These are phyloP conservation scores for Pseudocercospora cruenta DNA, from an alignment of 2,329 filamentous ascomycete species.

Conservation along the genomic window DNA sequence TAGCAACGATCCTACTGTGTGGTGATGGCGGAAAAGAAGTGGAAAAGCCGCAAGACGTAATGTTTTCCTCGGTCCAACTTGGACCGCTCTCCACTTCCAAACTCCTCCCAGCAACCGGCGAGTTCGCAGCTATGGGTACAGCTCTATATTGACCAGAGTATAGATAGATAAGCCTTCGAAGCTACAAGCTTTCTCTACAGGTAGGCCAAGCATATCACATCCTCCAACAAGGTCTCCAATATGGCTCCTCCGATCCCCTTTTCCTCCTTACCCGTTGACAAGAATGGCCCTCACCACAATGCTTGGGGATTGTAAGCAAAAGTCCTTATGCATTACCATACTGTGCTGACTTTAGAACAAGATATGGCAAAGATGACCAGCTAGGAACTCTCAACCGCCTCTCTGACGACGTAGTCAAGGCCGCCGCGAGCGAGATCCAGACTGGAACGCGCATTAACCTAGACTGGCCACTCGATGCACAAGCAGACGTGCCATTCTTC, in stretches of 20 bases:
- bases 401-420: conserved; percentile 58
- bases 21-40: background rate
- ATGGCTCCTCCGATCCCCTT: conserved; percentile 48
- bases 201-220: background rate
- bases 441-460: conserved; percentile 62
- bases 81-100: conserved; percentile 11
- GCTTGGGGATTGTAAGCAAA: conserved; percentile 36
- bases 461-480: conserved; percentile 63
- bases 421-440: conserved; percentile 55
- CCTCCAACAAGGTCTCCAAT: conserved; percentile 13
- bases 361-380: conserved; percentile 61
- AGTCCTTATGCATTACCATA: background rate
- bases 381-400: conserved; percentile 65
- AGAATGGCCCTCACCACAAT: conserved; percentile 51
- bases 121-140: conserved; percentile 13
- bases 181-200: conserved; percentile 9
- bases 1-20: background rate
- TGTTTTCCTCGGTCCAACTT: conserved; percentile 12
- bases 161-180: background rate
- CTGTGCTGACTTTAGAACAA: conserved; percentile 29
- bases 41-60: background rate
- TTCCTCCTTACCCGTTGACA: conserved; percentile 52
- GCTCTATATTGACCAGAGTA: background rate
- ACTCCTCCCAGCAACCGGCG: conserved; percentile 11
- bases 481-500: conserved; percentile 59